Evolutionary conservation across 257 asterid genomes (phyloP), one percentile per base, ranked within the genome.

Genomic region (Sherardia arvensis): DNA sequence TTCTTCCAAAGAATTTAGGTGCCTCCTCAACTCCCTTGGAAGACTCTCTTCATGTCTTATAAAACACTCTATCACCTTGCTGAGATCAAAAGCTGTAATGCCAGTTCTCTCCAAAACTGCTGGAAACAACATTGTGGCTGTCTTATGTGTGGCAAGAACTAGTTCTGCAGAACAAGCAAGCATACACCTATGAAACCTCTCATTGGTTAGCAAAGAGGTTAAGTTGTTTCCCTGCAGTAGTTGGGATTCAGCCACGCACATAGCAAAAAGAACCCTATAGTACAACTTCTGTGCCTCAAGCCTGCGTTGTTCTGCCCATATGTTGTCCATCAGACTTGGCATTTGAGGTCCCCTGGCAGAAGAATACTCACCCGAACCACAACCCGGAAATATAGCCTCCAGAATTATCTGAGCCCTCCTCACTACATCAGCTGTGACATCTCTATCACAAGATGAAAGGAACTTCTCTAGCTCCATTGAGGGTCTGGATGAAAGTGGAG

Each of bases 151-250:
- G 65, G 99, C 97, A 66, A 93, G 99, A 76, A 93, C 97, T 64
- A 93, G 86, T 74, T 93, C 99, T 15, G 99, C 95, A 12, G 99
- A 93, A 77, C 99, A 93, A 59, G 99, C 97, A 45, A 93, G 96
- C 99, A 93, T 90, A 71, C 99, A 93, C 79, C 97, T 81, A 70
- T 93, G 99, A 70, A 93, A 93, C 82, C 94, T 85, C 84, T 90
- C 99, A 61, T 87, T 93, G 61, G 94, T 86, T 65, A 93, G 85
- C 86, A 90, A 72, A 55, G 94, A 80, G 58, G 94, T 90, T 75
- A 93, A 79, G 79, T 90, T 93, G 79, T 67, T 85, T 20, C 69
- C 93, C 10, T 86, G 84, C 79, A 87, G 76, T 70, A 86, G 79
- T 62, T 85, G 95, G 53, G 97, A 83, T 68, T 93, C 99, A 14